These are phyloP conservation scores for Stagonosporopsis vannaccii DNA, from an alignment of 2,329 filamentous ascomycete genomes.

Conservation along the genomic window DNA sequence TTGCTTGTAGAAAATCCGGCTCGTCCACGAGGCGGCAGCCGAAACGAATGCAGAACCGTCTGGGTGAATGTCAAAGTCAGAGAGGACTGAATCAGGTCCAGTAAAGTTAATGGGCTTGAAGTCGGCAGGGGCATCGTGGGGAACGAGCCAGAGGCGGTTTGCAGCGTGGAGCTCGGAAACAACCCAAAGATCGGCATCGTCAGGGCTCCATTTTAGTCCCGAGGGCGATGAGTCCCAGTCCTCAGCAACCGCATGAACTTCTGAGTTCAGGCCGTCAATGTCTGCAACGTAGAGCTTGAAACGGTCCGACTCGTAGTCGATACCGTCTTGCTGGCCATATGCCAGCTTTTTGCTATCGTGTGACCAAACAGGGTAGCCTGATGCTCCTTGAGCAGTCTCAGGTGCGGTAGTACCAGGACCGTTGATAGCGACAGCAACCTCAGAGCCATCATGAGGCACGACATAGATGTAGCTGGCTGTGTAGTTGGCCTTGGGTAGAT, in stretches of 20 bases:
- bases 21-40: conserved; percentile 41
- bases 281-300: conserved; percentile 57
- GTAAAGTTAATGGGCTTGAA: conserved; percentile 52
- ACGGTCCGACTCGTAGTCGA: conserved; percentile 78
- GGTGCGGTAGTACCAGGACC: conserved; percentile 42
- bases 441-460: conserved; percentile 70
- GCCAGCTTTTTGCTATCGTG: conserved; percentile 73
- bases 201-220: conserved; percentile 37
- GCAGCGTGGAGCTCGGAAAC: conserved; percentile 42
- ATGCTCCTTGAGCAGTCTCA: conserved; percentile 66
- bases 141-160: conserved; percentile 64
- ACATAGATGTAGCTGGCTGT: conserved; percentile 86
- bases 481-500: conserved; percentile 73
- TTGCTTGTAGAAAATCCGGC: conserved; percentile 43
- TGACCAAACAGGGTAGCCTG: conserved; percentile 73
- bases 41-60: conserved; percentile 61
- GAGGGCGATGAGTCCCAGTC: conserved; percentile 46
- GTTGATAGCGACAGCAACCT: conserved; percentile 41
- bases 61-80: conserved; percentile 62
- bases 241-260: conserved; percentile 39
- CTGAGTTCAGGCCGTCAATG: conserved; percentile 38
- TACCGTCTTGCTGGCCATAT: conserved; percentile 76
- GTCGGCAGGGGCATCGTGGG: conserved; percentile 63
- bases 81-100: conserved; percentile 51
- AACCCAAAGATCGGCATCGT: conserved; percentile 44